Conservation (phyloP, 2,329 filamentous ascomycete genomes). For the Sordariomycetes sp. region DNA sequence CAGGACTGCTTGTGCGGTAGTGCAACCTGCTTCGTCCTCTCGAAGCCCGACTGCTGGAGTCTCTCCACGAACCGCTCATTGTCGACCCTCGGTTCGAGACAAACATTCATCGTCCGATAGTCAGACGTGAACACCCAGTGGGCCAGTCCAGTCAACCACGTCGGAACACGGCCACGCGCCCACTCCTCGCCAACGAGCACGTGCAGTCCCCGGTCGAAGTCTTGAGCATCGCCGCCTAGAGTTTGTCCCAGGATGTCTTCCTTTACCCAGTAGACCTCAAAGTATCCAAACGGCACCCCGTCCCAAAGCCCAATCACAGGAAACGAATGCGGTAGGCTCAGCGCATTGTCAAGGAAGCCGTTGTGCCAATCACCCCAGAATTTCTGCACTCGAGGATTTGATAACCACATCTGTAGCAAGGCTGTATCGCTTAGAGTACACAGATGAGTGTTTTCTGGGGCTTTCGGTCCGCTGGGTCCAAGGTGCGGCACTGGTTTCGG, state of each 20-base stretch:
- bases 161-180: conserved; percentile 70
- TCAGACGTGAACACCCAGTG: conserved; percentile 78
- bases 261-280: conserved; percentile 97
- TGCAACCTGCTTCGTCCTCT: conserved; percentile 75
- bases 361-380: conserved; percentile 70
- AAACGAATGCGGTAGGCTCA: conserved; percentile 69
- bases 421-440: conserved; percentile 38
- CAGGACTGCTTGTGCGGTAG: conserved; percentile 93
- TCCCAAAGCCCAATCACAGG: conserved; percentile 92
- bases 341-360: conserved; percentile 55
- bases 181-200: conserved; percentile 87
- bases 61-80: conserved; percentile 67
- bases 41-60: conserved; percentile 67
- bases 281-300: conserved; percentile 90
- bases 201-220: conserved; percentile 86
- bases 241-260: conserved; percentile 72
- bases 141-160: conserved; percentile 80
- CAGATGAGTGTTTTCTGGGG: conserved; percentile 29
- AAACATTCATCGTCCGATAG: conserved; percentile 70
- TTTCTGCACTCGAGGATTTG: conserved; percentile 69
- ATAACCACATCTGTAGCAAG: conserved; percentile 81
- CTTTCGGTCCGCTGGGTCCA: conserved; percentile 42
- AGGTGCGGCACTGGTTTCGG: conserved; percentile 53
- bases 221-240: conserved; percentile 54
- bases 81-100: conserved; percentile 84